phyloP scores from a whole-genome alignment of 306 rosid species.

The Vigna reflexopilosa region DNA sequence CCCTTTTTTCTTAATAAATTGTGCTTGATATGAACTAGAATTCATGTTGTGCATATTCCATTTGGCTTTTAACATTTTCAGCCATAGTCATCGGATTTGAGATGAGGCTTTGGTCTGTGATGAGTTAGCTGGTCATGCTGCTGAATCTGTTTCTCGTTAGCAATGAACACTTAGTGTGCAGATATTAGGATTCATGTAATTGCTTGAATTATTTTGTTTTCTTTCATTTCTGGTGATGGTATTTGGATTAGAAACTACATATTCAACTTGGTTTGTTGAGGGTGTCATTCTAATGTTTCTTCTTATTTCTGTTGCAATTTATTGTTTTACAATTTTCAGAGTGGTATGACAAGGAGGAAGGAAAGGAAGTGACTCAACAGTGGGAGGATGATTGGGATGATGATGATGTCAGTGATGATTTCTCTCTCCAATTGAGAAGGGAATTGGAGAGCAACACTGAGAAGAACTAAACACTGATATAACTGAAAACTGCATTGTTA shows the following conservation, averaged over 20 bases:
- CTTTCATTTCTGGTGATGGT: not conserved
- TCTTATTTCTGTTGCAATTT: conserved; percentile 30
- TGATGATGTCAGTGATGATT: conserved; percentile 91
- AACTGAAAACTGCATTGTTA: conserved; percentile 26
- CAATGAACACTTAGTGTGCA: conserved; percentile 6
- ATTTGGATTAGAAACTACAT: conserved; percentile 7
- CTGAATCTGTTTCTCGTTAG: conserved; percentile 25
- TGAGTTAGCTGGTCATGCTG: not conserved
- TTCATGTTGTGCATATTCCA: not conserved
- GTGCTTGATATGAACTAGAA: not conserved
- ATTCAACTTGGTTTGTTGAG: conserved; percentile 18
- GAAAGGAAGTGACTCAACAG: conserved; percentile 80
- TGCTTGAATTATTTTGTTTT: not conserved
- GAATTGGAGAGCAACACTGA: conserved; percentile 80
- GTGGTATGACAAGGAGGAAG: conserved; percentile 85
- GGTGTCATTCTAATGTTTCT: conserved; percentile 24
- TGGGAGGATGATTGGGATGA: conserved; percentile 99
- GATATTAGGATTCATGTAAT: conserved; percentile 5
- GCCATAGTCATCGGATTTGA: not conserved
- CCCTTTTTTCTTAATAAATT: not conserved
- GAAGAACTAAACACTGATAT: conserved; percentile 39
- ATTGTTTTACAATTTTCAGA: conserved; percentile 43
- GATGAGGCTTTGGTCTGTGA: not conserved
- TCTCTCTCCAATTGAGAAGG: conserved; percentile 84
- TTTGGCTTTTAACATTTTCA: not conserved